phyloP scores from a whole-genome alignment of 176 grass and related monocot species.

The Melocanna baccifera region DNA sequence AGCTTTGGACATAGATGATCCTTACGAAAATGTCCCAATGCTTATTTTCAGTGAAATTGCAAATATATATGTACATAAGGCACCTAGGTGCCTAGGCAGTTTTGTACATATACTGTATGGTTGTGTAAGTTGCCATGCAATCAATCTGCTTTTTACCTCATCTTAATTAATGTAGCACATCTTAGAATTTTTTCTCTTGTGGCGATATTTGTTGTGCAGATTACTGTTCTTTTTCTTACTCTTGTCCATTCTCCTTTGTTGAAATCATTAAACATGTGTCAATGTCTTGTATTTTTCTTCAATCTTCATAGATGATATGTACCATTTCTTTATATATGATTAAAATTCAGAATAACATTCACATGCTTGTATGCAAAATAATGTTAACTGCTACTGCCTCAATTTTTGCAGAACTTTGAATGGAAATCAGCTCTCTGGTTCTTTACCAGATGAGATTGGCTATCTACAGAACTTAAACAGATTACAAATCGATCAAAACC shows the following conservation, averaged over 20 bases:
- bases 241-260: neutral
- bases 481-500: constrained; percentile 80
- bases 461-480: constrained; percentile 65
- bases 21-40: neutral
- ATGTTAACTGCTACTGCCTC: neutral
- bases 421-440: constrained; percentile 75
- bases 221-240: constrained; percentile 4
- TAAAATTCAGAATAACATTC: neutral
- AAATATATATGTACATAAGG: neutral
- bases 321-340: too few relatives aligned
- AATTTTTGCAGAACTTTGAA: constrained; percentile 73
- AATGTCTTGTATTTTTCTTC: neutral
- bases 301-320: neutral
- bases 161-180: neutral
- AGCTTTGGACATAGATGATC: neutral
- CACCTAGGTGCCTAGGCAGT: neutral
- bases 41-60: neutral
- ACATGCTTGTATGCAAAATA: neutral
- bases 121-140: neutral
- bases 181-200: neutral
- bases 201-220: neutral
- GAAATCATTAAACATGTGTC: neutral
- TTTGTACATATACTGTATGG: neutral
- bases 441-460: constrained; percentile 84
- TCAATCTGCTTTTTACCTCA: neutral